These are phyloP conservation scores for Ogataea hybrid DNA, from an alignment of 1,139 yeast species.

Conservation along the genomic window DNA sequence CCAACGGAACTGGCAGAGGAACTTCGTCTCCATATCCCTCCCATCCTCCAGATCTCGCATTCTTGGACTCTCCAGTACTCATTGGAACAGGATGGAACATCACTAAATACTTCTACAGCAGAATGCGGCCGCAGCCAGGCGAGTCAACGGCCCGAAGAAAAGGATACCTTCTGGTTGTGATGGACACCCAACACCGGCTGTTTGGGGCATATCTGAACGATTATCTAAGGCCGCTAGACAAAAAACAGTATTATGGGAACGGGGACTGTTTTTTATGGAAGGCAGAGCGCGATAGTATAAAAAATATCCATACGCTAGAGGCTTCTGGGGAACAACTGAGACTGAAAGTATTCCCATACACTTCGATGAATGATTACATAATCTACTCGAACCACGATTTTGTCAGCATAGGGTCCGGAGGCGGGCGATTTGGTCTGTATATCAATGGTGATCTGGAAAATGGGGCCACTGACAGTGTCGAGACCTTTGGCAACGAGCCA, in stretches of 20 bases:
- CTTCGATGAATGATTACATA: conserved; percentile 84
- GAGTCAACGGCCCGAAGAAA: conserved; percentile 38
- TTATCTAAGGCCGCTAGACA: conserved; percentile 64
- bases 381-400: conserved; percentile 78
- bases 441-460: conserved; percentile 67
- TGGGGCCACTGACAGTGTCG: conserved; percentile 77
- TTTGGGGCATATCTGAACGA: conserved; percentile 90
- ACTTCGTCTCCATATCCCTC: conserved; percentile 69
- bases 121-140: conserved; percentile 22
- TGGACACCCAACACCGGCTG: conserved; percentile 57
- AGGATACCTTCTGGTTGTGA: conserved; percentile 71
- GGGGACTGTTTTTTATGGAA: conserved; percentile 97
- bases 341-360: conserved; percentile 82
- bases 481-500: conserved; percentile 89
- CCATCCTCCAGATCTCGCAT: conserved; percentile 71
- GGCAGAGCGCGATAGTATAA: conserved; percentile 40
- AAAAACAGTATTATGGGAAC: conserved; percentile 79
- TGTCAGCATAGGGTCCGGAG: conserved; percentile 88
- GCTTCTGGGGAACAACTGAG: conserved; percentile 37
- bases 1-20: conserved; percentile 66
- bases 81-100: conserved; percentile 88
- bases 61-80: conserved; percentile 80
- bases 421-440: conserved; percentile 92
- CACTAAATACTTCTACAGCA: conserved; percentile 69
- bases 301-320: conserved; percentile 20